Conservation (phyloP, 2,329 filamentous ascomycete species). For the Daldinia sp. region DNA sequence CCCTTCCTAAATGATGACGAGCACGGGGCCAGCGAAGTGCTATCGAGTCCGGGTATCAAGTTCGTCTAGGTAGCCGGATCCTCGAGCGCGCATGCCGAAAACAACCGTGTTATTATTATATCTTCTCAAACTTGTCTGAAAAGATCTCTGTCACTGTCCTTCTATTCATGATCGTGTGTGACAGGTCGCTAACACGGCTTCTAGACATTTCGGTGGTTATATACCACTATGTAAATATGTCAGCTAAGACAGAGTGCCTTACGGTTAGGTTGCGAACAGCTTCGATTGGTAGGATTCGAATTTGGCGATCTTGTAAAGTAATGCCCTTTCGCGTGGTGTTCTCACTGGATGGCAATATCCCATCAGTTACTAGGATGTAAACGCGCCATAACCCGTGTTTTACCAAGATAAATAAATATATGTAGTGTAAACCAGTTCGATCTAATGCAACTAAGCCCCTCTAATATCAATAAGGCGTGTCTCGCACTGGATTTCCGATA, state of each 20-base stretch:
- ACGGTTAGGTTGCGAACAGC: too few relatives aligned
- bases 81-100: slow-evolving; percentile 59
- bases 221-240: too few relatives aligned
- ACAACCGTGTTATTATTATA: slow-evolving; percentile 65
- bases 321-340: background rate
- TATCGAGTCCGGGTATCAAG: slow-evolving; percentile 40
- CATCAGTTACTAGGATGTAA: background rate
- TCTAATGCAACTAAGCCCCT: background rate
- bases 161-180: background rate
- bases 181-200: slow-evolving; percentile 2
- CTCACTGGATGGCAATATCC: background rate
- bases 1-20: slow-evolving; percentile 55
- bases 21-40: slow-evolving; percentile 61
- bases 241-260: background rate
- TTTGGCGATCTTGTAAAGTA: background rate
- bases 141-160: background rate
- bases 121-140: slow-evolving; percentile 73
- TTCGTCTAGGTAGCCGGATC: slow-evolving; percentile 36
- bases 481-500: background rate
- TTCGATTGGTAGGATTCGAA: background rate
- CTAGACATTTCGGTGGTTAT: background rate
- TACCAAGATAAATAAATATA: background rate
- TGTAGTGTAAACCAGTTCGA: background rate
- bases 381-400: background rate
- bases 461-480: background rate